These are phyloP conservation scores for Bimuria novae-zelandiae DNA, from an alignment of 2,329 filamentous ascomycete species.

Conservation along the genomic window DNA sequence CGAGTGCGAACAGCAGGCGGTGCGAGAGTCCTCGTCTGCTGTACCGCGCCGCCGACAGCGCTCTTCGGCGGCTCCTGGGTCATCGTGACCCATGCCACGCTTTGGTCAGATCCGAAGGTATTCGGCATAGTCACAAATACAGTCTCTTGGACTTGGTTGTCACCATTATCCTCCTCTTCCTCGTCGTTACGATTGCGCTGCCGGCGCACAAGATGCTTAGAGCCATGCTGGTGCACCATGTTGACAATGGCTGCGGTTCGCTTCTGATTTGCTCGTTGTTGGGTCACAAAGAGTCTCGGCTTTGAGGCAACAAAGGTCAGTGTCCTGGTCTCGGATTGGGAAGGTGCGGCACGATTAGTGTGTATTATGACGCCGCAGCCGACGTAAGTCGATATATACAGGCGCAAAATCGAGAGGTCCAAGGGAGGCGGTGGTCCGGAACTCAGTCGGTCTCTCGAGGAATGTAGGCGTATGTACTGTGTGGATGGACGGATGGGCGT, in stretches of 20 bases:
- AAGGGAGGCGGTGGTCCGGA: conserved; percentile 30
- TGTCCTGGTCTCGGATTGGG: background rate
- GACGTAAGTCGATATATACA: conserved; percentile 29
- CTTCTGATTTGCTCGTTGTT: background rate
- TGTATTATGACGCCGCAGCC: conserved; percentile 26
- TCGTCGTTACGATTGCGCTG: conserved; percentile 26
- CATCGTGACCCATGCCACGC: conserved; percentile 36
- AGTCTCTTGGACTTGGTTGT: conserved; percentile 27
- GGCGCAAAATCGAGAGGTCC: conserved; percentile 16
- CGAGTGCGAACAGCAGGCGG: conserved; percentile 15
- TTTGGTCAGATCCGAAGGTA: conserved; percentile 54
- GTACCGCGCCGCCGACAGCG: conserved; percentile 25
- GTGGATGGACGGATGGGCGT: conserved; percentile 13
- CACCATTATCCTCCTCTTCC: conserved; percentile 13
- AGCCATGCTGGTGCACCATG: conserved; percentile 31
- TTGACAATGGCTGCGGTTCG: conserved; percentile 13
- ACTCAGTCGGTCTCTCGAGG: conserved; percentile 24
- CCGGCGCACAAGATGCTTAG: conserved; percentile 36
- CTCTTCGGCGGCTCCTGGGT: conserved; percentile 15
- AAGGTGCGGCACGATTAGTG: conserved; percentile 23
- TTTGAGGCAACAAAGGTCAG: conserved; percentile 5
- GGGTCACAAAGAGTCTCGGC: background rate
- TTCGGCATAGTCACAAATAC: conserved; percentile 58
- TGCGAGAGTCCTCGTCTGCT: conserved; percentile 18
- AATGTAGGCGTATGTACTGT: conserved; percentile 25